Evolutionary conservation across 768 basidiomycete genomes (phyloP).

Genomic region (Agaricus blazei): DNA sequence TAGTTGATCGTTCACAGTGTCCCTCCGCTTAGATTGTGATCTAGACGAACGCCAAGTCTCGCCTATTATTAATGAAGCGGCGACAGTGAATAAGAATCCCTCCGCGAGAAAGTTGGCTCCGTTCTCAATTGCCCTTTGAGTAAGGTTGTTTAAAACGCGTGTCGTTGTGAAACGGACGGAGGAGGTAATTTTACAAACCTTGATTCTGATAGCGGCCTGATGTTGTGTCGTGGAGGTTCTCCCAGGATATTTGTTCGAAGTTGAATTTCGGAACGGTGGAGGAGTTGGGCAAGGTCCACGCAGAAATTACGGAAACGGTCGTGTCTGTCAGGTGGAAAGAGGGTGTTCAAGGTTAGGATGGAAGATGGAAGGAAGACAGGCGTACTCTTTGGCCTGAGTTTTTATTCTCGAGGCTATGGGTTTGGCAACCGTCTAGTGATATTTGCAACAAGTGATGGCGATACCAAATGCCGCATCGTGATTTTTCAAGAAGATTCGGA

Average conservation of each 20-base stretch:
- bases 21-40: slow-evolving; percentile 64
- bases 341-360: background rate
- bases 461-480: too few species aligned
- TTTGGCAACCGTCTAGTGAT: slow-evolving; percentile 70
- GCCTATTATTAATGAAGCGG: slow-evolving; percentile 65
- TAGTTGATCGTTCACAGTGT: slow-evolving; percentile 65
- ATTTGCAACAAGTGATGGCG: background rate
- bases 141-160: background rate
- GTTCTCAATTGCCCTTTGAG: slow-evolving; percentile 71
- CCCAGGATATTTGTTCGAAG: slow-evolving; percentile 74
- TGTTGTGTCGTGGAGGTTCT: slow-evolving; percentile 62
- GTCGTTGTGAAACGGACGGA: background rate
- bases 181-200: slow-evolving; percentile 37
- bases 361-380: slow-evolving; percentile 3
- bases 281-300: slow-evolving; percentile 66
- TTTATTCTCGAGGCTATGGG: slow-evolving; percentile 69
- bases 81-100: slow-evolving; percentile 78
- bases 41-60: slow-evolving; percentile 75
- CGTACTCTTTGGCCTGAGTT: slow-evolving; percentile 68
- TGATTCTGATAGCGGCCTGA: slow-evolving; percentile 74
- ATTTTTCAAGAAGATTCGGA: background rate
- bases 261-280: slow-evolving; percentile 70
- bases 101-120: slow-evolving; percentile 79
- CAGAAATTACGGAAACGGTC: slow-evolving; percentile 68
- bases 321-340: slow-evolving; percentile 36